These are phyloP conservation scores for Lasiodiplodia sp. DNA, from an alignment of 2,329 filamentous ascomycete species.

Conservation along the genomic window DNA sequence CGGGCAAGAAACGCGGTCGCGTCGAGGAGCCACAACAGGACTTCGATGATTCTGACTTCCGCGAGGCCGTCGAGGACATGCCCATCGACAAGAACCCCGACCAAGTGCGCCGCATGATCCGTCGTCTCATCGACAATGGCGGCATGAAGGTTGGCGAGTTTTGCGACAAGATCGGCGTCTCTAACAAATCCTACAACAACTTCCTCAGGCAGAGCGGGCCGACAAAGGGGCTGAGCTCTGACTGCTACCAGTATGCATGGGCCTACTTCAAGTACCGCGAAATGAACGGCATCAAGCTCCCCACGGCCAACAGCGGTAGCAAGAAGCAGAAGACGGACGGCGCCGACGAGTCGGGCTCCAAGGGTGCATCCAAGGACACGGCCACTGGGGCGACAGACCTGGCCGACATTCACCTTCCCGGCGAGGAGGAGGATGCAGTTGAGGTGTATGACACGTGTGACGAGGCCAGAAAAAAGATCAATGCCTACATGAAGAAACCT, in stretches of 20 bases:
- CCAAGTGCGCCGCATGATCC: slow-evolving; percentile 52
- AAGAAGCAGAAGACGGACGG: slow-evolving; percentile 42
- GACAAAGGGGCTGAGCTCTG: slow-evolving; percentile 42
- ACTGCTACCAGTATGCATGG: slow-evolving; percentile 40
- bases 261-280: slow-evolving; percentile 61
- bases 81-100: slow-evolving; percentile 33
- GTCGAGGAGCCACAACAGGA: not conserved
- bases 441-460: slow-evolving; percentile 64
- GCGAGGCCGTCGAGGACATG: not conserved
- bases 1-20: slow-evolving; percentile 5
- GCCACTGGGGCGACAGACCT: slow-evolving; percentile 44
- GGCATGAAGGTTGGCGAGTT: slow-evolving; percentile 57
- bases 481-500: slow-evolving; percentile 55
- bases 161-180: slow-evolving; percentile 48
- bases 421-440: slow-evolving; percentile 57
- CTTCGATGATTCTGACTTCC: slow-evolving; percentile 6
- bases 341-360: not conserved
- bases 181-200: slow-evolving; percentile 44
- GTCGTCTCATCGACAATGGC: slow-evolving; percentile 50
- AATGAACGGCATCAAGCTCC: slow-evolving; percentile 53
- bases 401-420: slow-evolving; percentile 52
- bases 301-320: not conserved
- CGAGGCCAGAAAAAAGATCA: slow-evolving; percentile 65
- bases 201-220: slow-evolving; percentile 61
- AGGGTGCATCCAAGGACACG: slow-evolving; percentile 35